Evolutionary conservation across 2,329 filamentous ascomycete genomes (phyloP).

Genomic region (Stylonectria norvegica): DNA sequence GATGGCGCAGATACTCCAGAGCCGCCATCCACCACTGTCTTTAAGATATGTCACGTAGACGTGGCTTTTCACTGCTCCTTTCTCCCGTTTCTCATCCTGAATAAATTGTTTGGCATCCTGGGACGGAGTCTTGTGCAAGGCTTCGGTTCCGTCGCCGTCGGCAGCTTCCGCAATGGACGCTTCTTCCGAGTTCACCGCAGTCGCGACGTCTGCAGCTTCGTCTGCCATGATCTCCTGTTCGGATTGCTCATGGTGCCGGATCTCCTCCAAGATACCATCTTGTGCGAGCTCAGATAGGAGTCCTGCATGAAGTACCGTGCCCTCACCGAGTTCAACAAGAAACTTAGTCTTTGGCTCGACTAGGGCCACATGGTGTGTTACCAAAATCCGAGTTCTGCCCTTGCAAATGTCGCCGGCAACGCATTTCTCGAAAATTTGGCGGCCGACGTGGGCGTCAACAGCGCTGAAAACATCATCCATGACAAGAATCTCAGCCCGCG

Average conservation of each 20-base stretch:
- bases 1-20: conserved; percentile 54
- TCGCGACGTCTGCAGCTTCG: conserved; percentile 40
- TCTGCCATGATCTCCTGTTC: conserved; percentile 46
- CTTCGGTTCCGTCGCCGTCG: conserved; percentile 35
- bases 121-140: conserved; percentile 48
- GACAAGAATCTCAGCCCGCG: conserved; percentile 69
- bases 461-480: conserved; percentile 84
- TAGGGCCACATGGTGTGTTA: conserved; percentile 75
- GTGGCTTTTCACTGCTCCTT: conserved; percentile 62
- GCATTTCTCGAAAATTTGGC: conserved; percentile 74
- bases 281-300: conserved; percentile 61
- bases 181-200: conserved; percentile 54
- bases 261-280: conserved; percentile 53
- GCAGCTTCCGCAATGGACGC: conserved; percentile 41
- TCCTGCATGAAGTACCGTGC: conserved; percentile 61
- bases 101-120: conserved; percentile 66
- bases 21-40: conserved; percentile 60
- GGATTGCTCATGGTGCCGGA: conserved; percentile 54
- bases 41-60: conserved; percentile 68
- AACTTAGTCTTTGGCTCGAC: conserved; percentile 70
- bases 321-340: conserved; percentile 69
- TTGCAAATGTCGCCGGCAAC: conserved; percentile 66
- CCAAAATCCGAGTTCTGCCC: conserved; percentile 71
- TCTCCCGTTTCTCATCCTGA: conserved; percentile 70
- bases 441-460: conserved; percentile 76